Evolutionary conservation across 352 stramenopile genomes (phyloP), one percentile per base, ranked within the genome.

Genomic region (Stephanocyclus meneghinianus): DNA sequence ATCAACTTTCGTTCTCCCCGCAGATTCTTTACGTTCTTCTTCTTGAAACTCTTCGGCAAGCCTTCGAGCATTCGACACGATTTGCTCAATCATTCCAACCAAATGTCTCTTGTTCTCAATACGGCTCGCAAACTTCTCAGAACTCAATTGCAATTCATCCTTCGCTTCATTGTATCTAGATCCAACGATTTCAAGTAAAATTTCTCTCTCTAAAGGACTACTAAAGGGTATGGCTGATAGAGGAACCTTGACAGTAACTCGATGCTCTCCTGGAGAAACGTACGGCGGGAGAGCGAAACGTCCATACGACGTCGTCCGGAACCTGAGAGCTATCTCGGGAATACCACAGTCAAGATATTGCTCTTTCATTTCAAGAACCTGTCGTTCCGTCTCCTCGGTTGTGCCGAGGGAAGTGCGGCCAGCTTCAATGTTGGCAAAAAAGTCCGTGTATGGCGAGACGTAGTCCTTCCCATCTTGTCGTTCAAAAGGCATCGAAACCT

Each of bases 31-130:
- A 30, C 5, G 5, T 55, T 76, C 59, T 67, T 74, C 76, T 30
- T 57, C 67, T 53, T 76, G 66, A 44, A 78, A 84, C 65, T 88
- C 71, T 50, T 82, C 73, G 35, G 88, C 84, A 21, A 93, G 68
- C 8, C 63, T 79, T 51, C 78, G 80, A 8, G 86, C 60, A 64
- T 65, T 76, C 35, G 83, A 61, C 40, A 93, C 78, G 40, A 91
- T 85, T 50, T 81, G 67, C 55, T 93, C 83, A 70, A 93, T 81
- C 84, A 91, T 91, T 10, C 76, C 82, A 7, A 87, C 82, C 8
- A 91, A 74, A 71, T 91, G 80, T 70, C 88, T 64, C 74, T 91
- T 91, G 57, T 93, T 93, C 72, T 93, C 88, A 71, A 93, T 93
- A 11, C 88, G 71, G 71, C 82, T 90, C 15, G 78, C 86, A 82